These are phyloP conservation scores for Abrus precatorius DNA, from an alignment of 306 rosid genomes.

Conservation along the genomic window DNA sequence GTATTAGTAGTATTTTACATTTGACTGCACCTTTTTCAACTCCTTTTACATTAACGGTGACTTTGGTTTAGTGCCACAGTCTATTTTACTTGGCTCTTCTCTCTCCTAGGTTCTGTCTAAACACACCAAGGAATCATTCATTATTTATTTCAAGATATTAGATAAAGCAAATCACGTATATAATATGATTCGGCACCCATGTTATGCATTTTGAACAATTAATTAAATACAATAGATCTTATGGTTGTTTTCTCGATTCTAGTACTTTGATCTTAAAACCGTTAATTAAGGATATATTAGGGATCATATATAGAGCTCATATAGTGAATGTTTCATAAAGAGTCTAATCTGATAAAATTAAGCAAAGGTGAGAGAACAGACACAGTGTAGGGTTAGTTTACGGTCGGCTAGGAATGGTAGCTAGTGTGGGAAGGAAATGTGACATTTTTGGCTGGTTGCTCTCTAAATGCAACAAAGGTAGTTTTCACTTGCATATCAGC, in stretches of 20 bases:
- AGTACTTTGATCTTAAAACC: neutral
- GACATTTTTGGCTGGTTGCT: conserved; percentile 3
- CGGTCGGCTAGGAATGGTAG: conserved; percentile 2
- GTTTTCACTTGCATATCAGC: conserved; percentile 21
- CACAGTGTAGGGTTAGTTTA: neutral
- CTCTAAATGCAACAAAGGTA: neutral
- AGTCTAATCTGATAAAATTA: neutral
- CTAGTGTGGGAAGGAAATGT: conserved; percentile 5
- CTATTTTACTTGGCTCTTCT: neutral
- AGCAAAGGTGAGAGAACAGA: neutral
- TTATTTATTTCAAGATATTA: neutral
- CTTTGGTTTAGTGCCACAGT: neutral
- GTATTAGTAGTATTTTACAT: no score
- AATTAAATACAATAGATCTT: no score
- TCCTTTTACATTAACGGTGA: no score
- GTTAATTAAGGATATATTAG: neutral
- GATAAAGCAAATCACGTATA: neutral
- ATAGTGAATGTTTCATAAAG: neutral
- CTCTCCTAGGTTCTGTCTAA: neutral
- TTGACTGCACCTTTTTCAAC: no score
- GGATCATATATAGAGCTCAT: neutral
- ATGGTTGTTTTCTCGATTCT: neutral
- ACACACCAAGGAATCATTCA: neutral
- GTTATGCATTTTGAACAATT: neutral
- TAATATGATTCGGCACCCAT: neutral